Evolutionary conservation across 305 asterid species (phyloP), one percentile per base, ranked within the genome.

Genomic region (Coffea humblotiana): DNA sequence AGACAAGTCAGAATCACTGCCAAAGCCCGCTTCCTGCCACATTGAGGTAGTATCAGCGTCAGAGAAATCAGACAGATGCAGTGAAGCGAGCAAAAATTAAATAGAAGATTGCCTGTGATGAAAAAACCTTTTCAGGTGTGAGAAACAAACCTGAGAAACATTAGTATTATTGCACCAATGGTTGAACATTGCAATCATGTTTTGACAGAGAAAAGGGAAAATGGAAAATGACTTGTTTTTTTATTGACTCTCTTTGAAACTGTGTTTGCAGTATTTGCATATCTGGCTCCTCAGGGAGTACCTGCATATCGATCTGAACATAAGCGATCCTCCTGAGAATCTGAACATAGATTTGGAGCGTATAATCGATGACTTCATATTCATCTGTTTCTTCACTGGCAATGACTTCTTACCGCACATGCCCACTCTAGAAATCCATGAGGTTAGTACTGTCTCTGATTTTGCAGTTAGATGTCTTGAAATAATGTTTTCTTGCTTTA

Each of bases 361-460:
- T 23, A 52, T 84, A 1, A 60, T 90, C 0, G 94, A 92, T 70
- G 94, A 92, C 71, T 90, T 90, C 73, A 77, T 92, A 69, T 92
- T 90, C 69, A 83, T 92, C 0, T 92, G 93, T 81, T 90, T 88
- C 88, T 89, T 92, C 43, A 81, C 83, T 0, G 97, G 97, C 29
- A 92, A 92, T 51, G 97, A 92, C 79, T 92, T 90, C 49, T 87
- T 92, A 23, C 97, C 94, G 0, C 93, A 86, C 11, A 83, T 90
- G 79, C 94, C 92, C 1, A 84, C 89, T 49, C 80, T 92, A 18
- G 90, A 86, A 77, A 85, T 89, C 54, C 90, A 86, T 0, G 97
- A 90, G 94, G 97, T 90, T 25, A 1, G 16, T 21, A 18, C 23
- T 1, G 37, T 23, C 5, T 40, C 67, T 73, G 0, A 29, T 4